These are phyloP conservation scores for Hansenula sp. DNA, from an alignment of 1,139 yeast genomes.

Conservation along the genomic window DNA sequence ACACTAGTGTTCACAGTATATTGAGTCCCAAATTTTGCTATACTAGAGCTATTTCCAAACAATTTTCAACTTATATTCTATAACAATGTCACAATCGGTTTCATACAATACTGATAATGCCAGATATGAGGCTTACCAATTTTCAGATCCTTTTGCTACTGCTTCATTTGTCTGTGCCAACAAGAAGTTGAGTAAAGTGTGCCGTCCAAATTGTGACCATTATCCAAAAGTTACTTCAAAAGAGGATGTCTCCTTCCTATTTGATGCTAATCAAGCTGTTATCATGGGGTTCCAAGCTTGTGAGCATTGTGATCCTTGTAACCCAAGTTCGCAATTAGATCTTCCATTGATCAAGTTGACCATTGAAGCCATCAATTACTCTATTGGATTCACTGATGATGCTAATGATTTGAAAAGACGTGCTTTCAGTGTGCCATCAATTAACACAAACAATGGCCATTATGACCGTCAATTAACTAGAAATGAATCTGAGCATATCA, in stretches of 20 bases:
- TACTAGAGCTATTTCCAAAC: neutral
- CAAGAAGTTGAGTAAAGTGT: slow-evolving; percentile 37
- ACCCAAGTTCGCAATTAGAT: slow-evolving; percentile 32
- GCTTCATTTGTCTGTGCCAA: slow-evolving; percentile 52
- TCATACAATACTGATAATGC: slow-evolving; percentile 41
- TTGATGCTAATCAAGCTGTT: slow-evolving; percentile 39
- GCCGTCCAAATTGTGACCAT: slow-evolving; percentile 69
- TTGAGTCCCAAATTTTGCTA: no score
- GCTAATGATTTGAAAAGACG: slow-evolving; percentile 19
- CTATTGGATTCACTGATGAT: slow-evolving; percentile 54
- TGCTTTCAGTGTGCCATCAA: slow-evolving; percentile 20
- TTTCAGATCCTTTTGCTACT: slow-evolving; percentile 64
- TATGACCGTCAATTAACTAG: slow-evolving; percentile 33
- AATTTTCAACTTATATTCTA: neutral
- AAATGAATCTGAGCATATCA: slow-evolving; percentile 64
- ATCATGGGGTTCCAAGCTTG: slow-evolving; percentile 48
- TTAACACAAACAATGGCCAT: slow-evolving; percentile 31
- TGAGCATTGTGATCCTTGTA: slow-evolving; percentile 42
- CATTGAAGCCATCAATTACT: slow-evolving; percentile 52
- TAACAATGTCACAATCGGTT: slow-evolving; percentile 1
- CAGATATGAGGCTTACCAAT: slow-evolving; percentile 65
- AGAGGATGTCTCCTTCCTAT: slow-evolving; percentile 44
- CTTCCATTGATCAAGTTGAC: slow-evolving; percentile 51
- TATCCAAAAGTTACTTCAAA: slow-evolving; percentile 33
- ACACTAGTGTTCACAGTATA: no score